phyloP scores from a whole-genome alignment of 164 flowering plant genomes.

The Nymphaea colorata region DNA sequence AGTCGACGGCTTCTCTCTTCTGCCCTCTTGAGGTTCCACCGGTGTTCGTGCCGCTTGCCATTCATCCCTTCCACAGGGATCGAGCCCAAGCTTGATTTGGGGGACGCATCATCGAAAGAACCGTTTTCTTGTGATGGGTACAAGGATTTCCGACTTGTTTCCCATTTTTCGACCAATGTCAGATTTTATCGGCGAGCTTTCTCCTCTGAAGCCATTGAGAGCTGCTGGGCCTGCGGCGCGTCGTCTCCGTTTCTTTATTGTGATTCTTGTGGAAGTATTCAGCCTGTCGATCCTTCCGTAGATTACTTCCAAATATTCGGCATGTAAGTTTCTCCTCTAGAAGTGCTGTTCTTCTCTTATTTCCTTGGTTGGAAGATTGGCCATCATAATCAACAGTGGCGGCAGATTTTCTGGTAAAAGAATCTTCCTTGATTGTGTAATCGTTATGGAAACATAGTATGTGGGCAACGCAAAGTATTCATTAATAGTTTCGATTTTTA shows the following conservation, averaged over 20 bases:
- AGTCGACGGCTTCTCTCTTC: not conserved
- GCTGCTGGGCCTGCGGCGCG: conserved; percentile 56
- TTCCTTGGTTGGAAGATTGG: not conserved
- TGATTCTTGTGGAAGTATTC: conserved; percentile 51
- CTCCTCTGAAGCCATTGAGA: conserved; percentile 15
- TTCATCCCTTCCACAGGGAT: too few species aligned
- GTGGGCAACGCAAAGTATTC: not conserved
- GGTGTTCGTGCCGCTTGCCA: not conserved
- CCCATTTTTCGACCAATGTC: not conserved
- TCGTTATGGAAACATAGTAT: not conserved
- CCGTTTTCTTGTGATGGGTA: not conserved
- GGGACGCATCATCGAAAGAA: not conserved
- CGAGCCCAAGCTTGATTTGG: not conserved
- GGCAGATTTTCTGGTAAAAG: not conserved
- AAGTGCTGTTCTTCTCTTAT: not conserved
- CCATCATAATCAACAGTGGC: not conserved
- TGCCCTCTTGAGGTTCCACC: not conserved
- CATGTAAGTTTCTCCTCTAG: conserved; percentile 31
- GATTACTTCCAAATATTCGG: conserved; percentile 85
- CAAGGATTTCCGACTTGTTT: not conserved
- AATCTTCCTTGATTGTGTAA: not conserved
- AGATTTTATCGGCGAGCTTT: conserved; percentile 7
- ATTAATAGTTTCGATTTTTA: too few species aligned
- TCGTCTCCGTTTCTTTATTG: conserved; percentile 48
- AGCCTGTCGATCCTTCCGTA: conserved; percentile 62